These are phyloP conservation scores for Lentinula sp. DNA, from an alignment of 768 basidiomycete species.

Conservation along the genomic window DNA sequence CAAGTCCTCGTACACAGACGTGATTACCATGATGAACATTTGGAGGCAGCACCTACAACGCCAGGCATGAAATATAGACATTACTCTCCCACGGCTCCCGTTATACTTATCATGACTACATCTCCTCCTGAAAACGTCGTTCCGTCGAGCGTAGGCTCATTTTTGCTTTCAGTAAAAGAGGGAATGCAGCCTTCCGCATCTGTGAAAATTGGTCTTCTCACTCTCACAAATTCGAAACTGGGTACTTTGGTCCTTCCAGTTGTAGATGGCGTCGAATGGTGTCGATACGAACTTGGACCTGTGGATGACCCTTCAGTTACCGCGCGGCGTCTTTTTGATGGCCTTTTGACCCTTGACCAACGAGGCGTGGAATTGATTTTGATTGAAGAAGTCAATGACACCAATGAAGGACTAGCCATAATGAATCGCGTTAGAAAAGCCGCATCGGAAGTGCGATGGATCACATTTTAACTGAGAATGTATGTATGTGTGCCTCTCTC, in stretches of 20 bases:
- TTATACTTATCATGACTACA: slow-evolving; percentile 60
- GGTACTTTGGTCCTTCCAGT: slow-evolving; percentile 24
- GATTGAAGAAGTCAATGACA: slow-evolving; percentile 78
- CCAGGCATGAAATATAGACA: slow-evolving; percentile 99
- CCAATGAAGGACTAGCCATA: slow-evolving; percentile 81
- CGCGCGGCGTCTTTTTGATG: slow-evolving; percentile 84
- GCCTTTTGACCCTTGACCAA: slow-evolving; percentile 72
- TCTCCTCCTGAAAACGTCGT: slow-evolving; percentile 28
- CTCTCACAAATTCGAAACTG: slow-evolving; percentile 51
- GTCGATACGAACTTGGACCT: slow-evolving; percentile 44
- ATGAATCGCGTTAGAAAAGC: slow-evolving; percentile 95
- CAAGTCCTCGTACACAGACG: slow-evolving; percentile 72
- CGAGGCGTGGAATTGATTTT: slow-evolving; percentile 77
- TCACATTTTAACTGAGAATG: slow-evolving; percentile 16
- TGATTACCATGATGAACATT: slow-evolving; percentile 64
- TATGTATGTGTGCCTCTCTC: background rate
- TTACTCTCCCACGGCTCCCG: slow-evolving; percentile 88
- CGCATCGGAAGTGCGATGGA: slow-evolving; percentile 52
- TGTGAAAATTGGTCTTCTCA: slow-evolving; percentile 63
- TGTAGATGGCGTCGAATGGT: slow-evolving; percentile 43
- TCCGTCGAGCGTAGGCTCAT: slow-evolving; percentile 23
- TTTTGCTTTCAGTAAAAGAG: slow-evolving; percentile 38
- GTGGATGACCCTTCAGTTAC: slow-evolving; percentile 54
- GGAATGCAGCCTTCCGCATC: slow-evolving; percentile 8
- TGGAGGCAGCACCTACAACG: slow-evolving; percentile 82